Percentiles rank a stretch among this genome's conserved stretches.
Evolutionary conservation across 345 rosid species (phyloP).

Genomic region (Cardamine occulta): DNA sequence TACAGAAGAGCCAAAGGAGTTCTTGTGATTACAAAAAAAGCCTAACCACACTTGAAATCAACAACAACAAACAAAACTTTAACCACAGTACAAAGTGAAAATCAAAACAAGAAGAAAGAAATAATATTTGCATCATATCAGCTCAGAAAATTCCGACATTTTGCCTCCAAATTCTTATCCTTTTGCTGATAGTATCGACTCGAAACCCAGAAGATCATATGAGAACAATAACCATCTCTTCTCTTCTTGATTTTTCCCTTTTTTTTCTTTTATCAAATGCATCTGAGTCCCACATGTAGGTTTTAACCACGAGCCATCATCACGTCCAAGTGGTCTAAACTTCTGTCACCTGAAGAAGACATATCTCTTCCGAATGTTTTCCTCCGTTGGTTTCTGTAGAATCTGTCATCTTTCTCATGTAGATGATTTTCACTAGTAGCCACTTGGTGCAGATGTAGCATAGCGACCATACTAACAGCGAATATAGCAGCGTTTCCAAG

Average conservation of each 20-base stretch:
- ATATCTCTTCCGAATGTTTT: constrained; percentile 47
- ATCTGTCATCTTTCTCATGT: constrained; percentile 47
- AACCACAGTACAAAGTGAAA: constrained; percentile 6
- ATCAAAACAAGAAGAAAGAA: constrained; percentile 8
- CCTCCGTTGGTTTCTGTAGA: constrained; percentile 41
- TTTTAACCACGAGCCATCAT: constrained; percentile 75
- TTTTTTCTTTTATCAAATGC: background rate
- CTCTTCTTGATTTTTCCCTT: constrained; percentile 14
- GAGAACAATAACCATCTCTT: constrained; percentile 28
- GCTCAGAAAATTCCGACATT: constrained; percentile 36
- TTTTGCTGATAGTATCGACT: background rate
- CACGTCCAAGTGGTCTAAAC: constrained; percentile 67
- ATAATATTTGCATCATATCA: constrained; percentile 27
- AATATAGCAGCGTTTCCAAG: constrained; percentile 83
- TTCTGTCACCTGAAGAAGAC: constrained; percentile 48
- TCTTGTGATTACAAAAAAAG: constrained; percentile 23
- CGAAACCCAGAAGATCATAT: constrained; percentile 13
- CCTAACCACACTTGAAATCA: constrained; percentile 30
- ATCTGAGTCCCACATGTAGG: constrained; percentile 30
- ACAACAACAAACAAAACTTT: constrained; percentile 11
- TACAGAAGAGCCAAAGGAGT: constrained; percentile 13
- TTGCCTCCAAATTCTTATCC: constrained; percentile 38
- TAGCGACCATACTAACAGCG: constrained; percentile 73
- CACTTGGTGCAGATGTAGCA: constrained; percentile 70
- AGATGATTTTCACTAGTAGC: constrained; percentile 47